These are phyloP conservation scores for Beauveria rudraprayagi DNA, from an alignment of 2,329 filamentous ascomycete species.

Conservation along the genomic window DNA sequence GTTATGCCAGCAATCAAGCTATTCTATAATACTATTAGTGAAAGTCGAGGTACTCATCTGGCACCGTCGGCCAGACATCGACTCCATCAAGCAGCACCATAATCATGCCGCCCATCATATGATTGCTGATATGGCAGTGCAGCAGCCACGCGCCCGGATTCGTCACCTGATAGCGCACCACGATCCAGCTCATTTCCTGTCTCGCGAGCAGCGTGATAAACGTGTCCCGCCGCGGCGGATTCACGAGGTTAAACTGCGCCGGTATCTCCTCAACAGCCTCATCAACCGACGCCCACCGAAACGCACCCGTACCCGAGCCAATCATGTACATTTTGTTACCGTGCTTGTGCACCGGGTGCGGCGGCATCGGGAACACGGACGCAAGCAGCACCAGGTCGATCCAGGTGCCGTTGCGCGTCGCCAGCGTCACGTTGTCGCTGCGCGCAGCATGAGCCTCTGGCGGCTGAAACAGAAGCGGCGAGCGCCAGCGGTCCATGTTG, in stretches of 20 bases:
- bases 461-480: slow-evolving; percentile 40
- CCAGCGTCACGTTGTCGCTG: slow-evolving; percentile 39
- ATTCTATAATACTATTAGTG: neutral
- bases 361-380: slow-evolving; percentile 34
- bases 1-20: too few relatives aligned
- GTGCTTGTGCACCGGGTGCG: slow-evolving; percentile 58
- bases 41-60: slow-evolving; percentile 26
- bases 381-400: slow-evolving; percentile 47
- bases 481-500: slow-evolving; percentile 22
- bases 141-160: slow-evolving; percentile 44
- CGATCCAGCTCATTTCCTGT: slow-evolving; percentile 32
- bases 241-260: slow-evolving; percentile 46
- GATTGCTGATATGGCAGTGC: slow-evolving; percentile 43
- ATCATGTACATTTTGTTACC: slow-evolving; percentile 51
- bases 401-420: slow-evolving; percentile 40
- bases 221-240: slow-evolving; percentile 45
- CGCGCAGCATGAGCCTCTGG: neutral
- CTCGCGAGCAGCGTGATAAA: slow-evolving; percentile 19
- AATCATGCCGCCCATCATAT: slow-evolving; percentile 47
- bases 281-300: slow-evolving; percentile 43
- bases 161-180: slow-evolving; percentile 42
- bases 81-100: slow-evolving; percentile 42
- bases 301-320: slow-evolving; percentile 41
- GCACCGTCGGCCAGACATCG: slow-evolving; percentile 34
- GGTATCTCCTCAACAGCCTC: slow-evolving; percentile 42